Evolutionary conservation across 78 protist species (phyloP).

Genomic region (Dictyostelium brefeldianum): DNA sequence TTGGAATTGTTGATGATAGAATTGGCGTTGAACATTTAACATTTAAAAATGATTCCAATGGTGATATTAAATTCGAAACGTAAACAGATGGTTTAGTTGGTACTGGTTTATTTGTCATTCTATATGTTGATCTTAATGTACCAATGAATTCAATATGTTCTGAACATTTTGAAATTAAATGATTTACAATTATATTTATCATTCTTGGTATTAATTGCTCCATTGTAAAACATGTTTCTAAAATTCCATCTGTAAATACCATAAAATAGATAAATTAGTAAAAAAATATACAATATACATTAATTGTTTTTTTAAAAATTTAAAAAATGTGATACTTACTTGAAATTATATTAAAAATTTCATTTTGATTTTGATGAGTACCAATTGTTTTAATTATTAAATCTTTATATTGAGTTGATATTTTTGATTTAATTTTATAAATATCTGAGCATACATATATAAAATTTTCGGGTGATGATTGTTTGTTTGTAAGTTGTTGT

Average conservation of each 20-base stretch:
- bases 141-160: constrained; percentile 32
- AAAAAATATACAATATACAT: neutral
- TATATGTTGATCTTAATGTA: constrained; percentile 35
- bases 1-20: constrained; percentile 2
- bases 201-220: constrained; percentile 25
- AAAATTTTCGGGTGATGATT: constrained; percentile 40
- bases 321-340: neutral
- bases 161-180: constrained; percentile 46
- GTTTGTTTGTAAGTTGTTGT: constrained; percentile 14
- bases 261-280: too few species aligned
- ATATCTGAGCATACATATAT: constrained; percentile 47
- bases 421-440: constrained; percentile 18
- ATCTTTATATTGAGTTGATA: constrained; percentile 12
- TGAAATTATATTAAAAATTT: neutral
- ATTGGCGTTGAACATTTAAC: neutral
- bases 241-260: neutral
- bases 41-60: constrained; percentile 33
- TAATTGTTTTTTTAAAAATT: neutral
- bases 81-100: constrained; percentile 56
- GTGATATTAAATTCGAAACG: constrained; percentile 34
- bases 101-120: constrained; percentile 59
- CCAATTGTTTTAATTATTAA: constrained; percentile 24
- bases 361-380: constrained; percentile 14
- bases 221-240: constrained; percentile 12
- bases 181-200: neutral